Conservation (phyloP, 345 rosid genomes). For the Carallia pectinifolia region DNA sequence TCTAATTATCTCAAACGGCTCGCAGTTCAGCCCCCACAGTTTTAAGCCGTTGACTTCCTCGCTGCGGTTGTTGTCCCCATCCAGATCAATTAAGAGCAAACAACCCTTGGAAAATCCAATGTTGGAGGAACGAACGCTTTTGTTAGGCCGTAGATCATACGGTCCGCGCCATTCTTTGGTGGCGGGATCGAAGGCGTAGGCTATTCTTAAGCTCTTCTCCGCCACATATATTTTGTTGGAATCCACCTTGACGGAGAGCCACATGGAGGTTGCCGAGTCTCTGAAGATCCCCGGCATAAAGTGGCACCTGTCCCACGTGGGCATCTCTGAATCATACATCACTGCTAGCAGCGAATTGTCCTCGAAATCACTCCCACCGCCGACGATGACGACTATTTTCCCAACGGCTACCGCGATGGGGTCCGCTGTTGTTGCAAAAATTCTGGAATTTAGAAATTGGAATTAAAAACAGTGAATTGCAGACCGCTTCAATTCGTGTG, state of each 20-base stretch:
- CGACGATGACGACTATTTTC: slow-evolving; percentile 44
- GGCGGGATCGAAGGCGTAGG: slow-evolving; percentile 48
- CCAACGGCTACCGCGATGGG: slow-evolving; percentile 67
- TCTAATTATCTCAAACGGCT: not conserved
- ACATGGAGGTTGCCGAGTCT: slow-evolving; percentile 54
- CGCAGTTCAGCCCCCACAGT: not conserved
- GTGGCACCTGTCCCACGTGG: slow-evolving; percentile 51
- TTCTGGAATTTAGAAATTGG: too few species aligned
- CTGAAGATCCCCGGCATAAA: slow-evolving; percentile 54
- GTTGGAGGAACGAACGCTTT: slow-evolving; percentile 24
- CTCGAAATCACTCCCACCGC: slow-evolving; percentile 64
- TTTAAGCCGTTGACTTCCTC: not conserved
- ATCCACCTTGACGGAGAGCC: slow-evolving; percentile 56
- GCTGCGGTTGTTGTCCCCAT: not conserved
- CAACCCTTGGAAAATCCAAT: slow-evolving; percentile 36
- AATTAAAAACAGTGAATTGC: too few species aligned
- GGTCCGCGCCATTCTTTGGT: slow-evolving; percentile 59
- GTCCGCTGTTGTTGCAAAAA: slow-evolving; percentile 19
- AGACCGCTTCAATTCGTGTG: too few species aligned
- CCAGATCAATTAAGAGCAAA: slow-evolving; percentile 44
- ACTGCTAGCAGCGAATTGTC: slow-evolving; percentile 65
- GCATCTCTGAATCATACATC: slow-evolving; percentile 38
- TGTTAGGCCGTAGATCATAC: slow-evolving; percentile 34
- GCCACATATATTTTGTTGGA: slow-evolving; percentile 40
- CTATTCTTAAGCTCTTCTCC: slow-evolving; percentile 49